Percentiles rank a stretch among this genome's conserved stretches.
These are phyloP conservation scores for Lineolata rhizophorae DNA, from an alignment of 495 filamentous ascomycete genomes.

Conservation along the genomic window DNA sequence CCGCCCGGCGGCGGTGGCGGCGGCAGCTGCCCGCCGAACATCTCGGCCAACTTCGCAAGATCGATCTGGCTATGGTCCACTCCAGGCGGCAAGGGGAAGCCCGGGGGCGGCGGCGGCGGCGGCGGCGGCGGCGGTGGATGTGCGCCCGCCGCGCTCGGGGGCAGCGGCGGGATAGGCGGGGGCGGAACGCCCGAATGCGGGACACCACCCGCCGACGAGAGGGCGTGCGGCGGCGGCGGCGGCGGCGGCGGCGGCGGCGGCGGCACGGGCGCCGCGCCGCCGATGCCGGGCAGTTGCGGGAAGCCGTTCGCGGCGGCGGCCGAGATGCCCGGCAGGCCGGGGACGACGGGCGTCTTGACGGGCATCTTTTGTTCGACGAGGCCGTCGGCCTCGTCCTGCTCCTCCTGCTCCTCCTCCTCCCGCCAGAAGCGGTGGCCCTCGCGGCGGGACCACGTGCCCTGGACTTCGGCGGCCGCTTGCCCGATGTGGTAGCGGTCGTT, in stretches of 20 bases:
- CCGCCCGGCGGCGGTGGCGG: slow-evolving; percentile 4
- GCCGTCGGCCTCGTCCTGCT: slow-evolving; percentile 80
- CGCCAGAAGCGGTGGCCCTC: slow-evolving; percentile 57
- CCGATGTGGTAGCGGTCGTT: slow-evolving; percentile 89
- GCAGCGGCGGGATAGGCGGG: slow-evolving; percentile 12
- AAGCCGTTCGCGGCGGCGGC: slow-evolving; percentile 20
- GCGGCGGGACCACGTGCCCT: slow-evolving; percentile 77
- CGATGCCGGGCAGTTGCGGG: slow-evolving; percentile 29
- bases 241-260: slow-evolving; percentile 24
- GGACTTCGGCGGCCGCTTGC: slow-evolving; percentile 75
- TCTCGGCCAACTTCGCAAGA: slow-evolving; percentile 40
- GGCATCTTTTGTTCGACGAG: slow-evolving; percentile 89
- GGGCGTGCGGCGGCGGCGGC: too few species aligned
- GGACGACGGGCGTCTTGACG: slow-evolving; percentile 19
- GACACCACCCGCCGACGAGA: too few species aligned
- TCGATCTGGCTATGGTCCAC: slow-evolving; percentile 41
- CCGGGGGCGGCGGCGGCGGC: slow-evolving; percentile 14
- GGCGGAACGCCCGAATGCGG: too few species aligned
- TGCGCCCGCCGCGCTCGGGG: too few species aligned
- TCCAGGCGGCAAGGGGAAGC: slow-evolving; percentile 10
- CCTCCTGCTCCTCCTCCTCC: slow-evolving; percentile 79
- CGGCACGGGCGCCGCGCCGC: slow-evolving; percentile 21
- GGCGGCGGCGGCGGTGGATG: slow-evolving; percentile 25
- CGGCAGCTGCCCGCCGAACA: slow-evolving; percentile 20
- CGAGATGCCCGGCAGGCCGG: slow-evolving; percentile 28